phyloP scores from a whole-genome alignment of 352 stramenopile species.

The Aphanomyces stellatus region DNA sequence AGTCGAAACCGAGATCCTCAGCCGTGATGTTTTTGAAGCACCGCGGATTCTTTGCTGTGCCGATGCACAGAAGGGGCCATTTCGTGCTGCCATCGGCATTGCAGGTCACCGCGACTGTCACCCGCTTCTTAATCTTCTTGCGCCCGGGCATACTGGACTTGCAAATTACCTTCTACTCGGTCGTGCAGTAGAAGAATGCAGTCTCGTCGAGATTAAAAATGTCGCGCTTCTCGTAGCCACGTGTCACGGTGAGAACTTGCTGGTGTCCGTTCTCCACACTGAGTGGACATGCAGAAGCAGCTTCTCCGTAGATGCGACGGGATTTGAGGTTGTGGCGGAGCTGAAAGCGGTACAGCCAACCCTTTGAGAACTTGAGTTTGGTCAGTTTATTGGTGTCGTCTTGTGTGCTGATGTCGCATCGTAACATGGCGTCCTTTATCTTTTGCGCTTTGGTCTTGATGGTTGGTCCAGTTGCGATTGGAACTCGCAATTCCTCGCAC shows the following conservation, averaged over 20 bases:
- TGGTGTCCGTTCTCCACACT: background rate
- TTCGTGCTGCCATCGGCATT: constrained; percentile 32
- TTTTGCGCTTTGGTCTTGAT: too few relatives aligned
- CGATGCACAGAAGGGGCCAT: constrained; percentile 26
- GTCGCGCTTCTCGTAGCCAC: background rate
- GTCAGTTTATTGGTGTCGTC: too few relatives aligned
- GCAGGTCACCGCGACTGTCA: constrained; percentile 25
- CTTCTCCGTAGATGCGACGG: background rate
- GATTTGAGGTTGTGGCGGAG: background rate
- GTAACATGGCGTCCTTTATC: too few relatives aligned
- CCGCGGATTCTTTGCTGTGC: constrained; percentile 26
- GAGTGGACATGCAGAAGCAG: background rate
- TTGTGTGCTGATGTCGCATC: too few relatives aligned
- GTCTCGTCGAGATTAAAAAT: background rate
- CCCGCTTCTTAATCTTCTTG: constrained; percentile 22
- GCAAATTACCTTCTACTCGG: background rate
- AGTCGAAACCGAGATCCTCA: constrained; percentile 22
- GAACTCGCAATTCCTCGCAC: too few relatives aligned
- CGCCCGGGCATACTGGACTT: constrained; percentile 22
- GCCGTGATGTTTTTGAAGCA: constrained; percentile 22
- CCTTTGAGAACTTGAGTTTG: background rate
- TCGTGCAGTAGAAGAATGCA: background rate
- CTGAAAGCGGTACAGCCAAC: background rate
- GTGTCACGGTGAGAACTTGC: background rate
- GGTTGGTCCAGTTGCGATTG: too few relatives aligned